These are phyloP conservation scores for Cymbidium sinense DNA, from an alignment of 106 monocot genomes.

Conservation along the genomic window DNA sequence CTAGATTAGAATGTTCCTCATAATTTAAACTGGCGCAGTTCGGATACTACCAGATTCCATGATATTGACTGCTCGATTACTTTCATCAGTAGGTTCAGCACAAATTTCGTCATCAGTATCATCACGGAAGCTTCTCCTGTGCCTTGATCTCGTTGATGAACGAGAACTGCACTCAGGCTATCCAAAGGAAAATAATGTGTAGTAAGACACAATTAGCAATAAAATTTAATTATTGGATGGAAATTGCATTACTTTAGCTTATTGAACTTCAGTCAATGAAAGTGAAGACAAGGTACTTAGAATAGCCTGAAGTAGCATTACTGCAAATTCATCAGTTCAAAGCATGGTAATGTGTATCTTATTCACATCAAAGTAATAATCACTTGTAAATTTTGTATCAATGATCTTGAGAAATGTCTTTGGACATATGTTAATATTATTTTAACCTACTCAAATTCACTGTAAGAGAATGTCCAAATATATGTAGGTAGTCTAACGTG, in stretches of 20 bases:
- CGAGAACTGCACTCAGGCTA: slow-evolving; percentile 25
- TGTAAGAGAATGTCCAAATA: no score
- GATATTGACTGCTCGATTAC: slow-evolving; percentile 28
- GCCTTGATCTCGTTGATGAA: slow-evolving; percentile 16
- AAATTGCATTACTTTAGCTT: background rate
- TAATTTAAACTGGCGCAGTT: slow-evolving; percentile 7
- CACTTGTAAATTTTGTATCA: no score
- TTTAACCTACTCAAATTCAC: no score
- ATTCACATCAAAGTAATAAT: no score
- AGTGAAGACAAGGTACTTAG: background rate
- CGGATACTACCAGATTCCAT: slow-evolving; percentile 7
- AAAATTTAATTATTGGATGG: background rate
- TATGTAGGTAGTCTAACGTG: no score
- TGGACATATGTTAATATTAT: no score
- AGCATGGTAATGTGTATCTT: no score
- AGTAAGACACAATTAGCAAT: background rate
- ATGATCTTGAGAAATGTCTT: no score
- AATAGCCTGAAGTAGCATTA: background rate
- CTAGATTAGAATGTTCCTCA: slow-evolving; percentile 7
- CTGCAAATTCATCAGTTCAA: no score
- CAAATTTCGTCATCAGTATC: slow-evolving; percentile 8
- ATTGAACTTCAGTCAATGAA: background rate
- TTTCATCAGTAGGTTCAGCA: slow-evolving; percentile 19
- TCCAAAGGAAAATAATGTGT: slow-evolving; percentile 3
- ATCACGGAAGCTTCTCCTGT: slow-evolving; percentile 17